Evolutionary conservation across 2,329 filamentous ascomycete genomes (phyloP), one percentile per base, ranked within the genome.

Genomic region (Trichoderma lentiforme): DNA sequence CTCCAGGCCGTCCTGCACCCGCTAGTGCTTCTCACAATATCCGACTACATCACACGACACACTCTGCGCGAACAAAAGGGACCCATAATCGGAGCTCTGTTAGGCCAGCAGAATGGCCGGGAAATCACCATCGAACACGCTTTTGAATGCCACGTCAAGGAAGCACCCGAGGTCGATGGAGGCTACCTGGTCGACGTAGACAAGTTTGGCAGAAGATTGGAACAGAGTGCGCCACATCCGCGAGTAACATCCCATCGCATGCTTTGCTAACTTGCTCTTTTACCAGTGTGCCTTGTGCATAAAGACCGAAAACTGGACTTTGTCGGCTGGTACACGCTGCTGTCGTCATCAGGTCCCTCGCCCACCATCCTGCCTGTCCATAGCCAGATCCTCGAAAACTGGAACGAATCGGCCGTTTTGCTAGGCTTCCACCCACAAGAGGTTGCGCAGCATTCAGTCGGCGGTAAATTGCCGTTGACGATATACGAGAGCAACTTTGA

Each of bases 11-110:
- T 94, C 76, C 89, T 99, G 21, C 96, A 99, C 79, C 96, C 96
- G 30, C 91, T 99, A 63, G 95, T 97, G 67, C 92, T 98, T 75
- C 93, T 99, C 83, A 97, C 93, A 75, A 96, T 99, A 78, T 97
- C 95, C 76, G 96, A 99, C 82, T 97, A 97, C 81, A 94, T 98
- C 81, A 97, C 95, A 72, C 90, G 96, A 73, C 95, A 97, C 81
- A 93, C 91, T 1, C 87, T 97, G 71, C 90, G 96, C 72, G 85
- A 90, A 67, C 91, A 94, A 77, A 81, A 85, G 21, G 93, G 93
- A 0, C 94, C 94, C 18, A 88, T 98, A 21, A 88, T 95, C 3
- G 96, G 96, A 71, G 94, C 92, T 67, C 86, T 99, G n/a, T 83
- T 99, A 6, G 96, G 96, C 18, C 93, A 96, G 79, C 95, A 98